Conservation (phyloP, 176 grass and related monocot species). For the Aegilops umbellulata region DNA sequence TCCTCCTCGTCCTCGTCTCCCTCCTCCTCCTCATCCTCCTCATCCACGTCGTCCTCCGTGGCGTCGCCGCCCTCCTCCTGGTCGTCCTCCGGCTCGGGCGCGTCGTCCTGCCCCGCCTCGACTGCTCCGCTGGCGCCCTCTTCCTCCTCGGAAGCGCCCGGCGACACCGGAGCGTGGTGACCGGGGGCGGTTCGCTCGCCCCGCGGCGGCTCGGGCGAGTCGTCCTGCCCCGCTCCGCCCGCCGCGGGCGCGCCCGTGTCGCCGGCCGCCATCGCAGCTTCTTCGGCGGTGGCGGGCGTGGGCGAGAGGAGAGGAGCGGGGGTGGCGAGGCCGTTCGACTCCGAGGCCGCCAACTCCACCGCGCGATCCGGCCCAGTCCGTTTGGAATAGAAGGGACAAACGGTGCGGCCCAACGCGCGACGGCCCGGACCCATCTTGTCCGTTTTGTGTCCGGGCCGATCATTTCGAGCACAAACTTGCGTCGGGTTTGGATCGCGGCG, state of each 20-base stretch:
- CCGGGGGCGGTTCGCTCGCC: neutral
- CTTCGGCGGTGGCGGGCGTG: neutral
- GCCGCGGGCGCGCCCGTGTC: neutral
- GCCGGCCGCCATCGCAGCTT: neutral
- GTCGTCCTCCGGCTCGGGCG: neutral
- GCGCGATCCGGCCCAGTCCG: no score
- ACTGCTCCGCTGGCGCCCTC: neutral
- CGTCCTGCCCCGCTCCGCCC: neutral
- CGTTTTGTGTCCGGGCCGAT: no score
- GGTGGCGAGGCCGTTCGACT: no score
- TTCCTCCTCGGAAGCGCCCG: neutral
- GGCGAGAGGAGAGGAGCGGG: neutral
- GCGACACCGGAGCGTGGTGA: neutral
- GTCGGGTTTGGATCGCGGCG: no score
- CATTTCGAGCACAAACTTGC: no score
- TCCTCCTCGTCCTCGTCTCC: conserved; percentile 22
- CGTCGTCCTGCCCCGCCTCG: conserved; percentile 17
- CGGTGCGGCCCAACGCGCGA: no score
- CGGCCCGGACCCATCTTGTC: no score
- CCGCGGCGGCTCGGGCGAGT: neutral
- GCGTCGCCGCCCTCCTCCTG: neutral
- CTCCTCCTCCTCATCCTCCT: neutral
- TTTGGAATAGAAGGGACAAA: no score
- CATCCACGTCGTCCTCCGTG: neutral
- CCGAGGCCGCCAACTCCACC: no score